phyloP scores from a whole-genome alignment of 2,329 filamentous ascomycete genomes.

The Pyricularia grisea region DNA sequence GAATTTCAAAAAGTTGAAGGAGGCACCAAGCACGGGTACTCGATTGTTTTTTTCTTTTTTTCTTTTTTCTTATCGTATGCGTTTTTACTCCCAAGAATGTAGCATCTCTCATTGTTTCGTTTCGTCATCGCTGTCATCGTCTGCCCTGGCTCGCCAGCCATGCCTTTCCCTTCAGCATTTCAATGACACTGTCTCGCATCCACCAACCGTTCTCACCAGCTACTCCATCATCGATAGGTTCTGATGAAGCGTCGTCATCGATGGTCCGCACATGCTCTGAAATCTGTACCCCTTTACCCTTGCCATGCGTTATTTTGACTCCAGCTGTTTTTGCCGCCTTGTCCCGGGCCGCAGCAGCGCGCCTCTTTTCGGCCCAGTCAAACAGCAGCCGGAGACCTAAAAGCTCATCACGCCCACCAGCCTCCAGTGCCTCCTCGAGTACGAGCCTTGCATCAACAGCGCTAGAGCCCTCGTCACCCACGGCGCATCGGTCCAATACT shows the following conservation, averaged over 20 bases:
- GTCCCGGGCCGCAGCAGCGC: conserved; percentile 8
- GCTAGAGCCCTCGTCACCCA: conserved; percentile 34
- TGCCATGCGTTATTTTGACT: conserved; percentile 11
- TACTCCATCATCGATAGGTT: background rate
- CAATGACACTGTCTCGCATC: conserved; percentile 45
- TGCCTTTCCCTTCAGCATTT: conserved; percentile 43
- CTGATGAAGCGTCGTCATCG: background rate
- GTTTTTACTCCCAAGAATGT: background rate
- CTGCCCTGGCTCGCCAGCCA: conserved; percentile 37
- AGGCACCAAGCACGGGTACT: background rate
- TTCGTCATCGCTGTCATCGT: background rate
- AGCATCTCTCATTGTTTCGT: background rate
- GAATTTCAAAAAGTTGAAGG: background rate
- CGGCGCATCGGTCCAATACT: conserved; percentile 41
- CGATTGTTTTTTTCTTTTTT: background rate
- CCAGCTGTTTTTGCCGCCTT: conserved; percentile 8
- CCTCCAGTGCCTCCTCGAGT: conserved; percentile 42
- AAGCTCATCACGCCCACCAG: conserved; percentile 29
- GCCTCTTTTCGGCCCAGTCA: conserved; percentile 43
- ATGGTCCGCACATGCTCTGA: background rate
- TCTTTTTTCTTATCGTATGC: background rate
- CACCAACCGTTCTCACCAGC: conserved; percentile 35
- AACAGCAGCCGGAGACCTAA: conserved; percentile 43
- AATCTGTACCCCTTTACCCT: conserved; percentile 1
- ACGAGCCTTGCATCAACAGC: conserved; percentile 64